Evolutionary conservation across 2,329 filamentous ascomycete genomes (phyloP).

Genomic region (Colletotrichum endophyticum): DNA sequence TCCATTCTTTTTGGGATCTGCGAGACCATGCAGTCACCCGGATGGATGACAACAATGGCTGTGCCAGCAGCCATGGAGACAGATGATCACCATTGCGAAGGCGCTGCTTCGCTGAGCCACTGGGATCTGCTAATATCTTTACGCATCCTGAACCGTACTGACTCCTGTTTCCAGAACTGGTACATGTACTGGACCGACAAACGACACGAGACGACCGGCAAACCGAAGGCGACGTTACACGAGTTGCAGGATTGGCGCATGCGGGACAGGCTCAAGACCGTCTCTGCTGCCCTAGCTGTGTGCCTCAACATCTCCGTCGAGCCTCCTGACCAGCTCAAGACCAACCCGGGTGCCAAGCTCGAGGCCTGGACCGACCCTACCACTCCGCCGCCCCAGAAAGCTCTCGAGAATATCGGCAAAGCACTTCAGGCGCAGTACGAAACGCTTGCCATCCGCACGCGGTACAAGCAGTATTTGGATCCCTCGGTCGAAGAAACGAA

Average conservation of each 20-base stretch:
- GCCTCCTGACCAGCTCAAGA: constrained; percentile 95
- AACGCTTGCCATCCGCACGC: constrained; percentile 90
- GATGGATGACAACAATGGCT: neutral
- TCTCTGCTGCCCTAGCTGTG: constrained; percentile 91
- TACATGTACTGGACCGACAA: constrained; percentile 99
- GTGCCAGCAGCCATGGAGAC: neutral
- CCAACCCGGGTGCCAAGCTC: constrained; percentile 87
- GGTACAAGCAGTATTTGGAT: constrained; percentile 96
- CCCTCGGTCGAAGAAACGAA: constrained; percentile 97
- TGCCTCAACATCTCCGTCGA: constrained; percentile 98
- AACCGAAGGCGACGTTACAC: constrained; percentile 72
- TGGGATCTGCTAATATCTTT: neutral
- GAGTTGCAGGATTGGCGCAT: constrained; percentile 94
- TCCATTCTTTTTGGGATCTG: neutral
- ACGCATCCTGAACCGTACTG: constrained; percentile 12
- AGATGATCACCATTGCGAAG: neutral
- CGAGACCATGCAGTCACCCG: neutral
- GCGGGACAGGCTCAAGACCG: constrained; percentile 94
- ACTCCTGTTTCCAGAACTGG: constrained; percentile 72
- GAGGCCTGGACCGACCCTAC: constrained; percentile 98
- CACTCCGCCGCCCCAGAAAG: constrained; percentile 78
- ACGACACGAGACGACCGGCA: constrained; percentile 91
- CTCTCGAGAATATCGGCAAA: constrained; percentile 93
- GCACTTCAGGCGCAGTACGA: constrained; percentile 96
- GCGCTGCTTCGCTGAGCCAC: neutral